Base-by-base conservation (phyloP, 768 basidiomycete genomes). In the Cubamyces sp. region DNA sequence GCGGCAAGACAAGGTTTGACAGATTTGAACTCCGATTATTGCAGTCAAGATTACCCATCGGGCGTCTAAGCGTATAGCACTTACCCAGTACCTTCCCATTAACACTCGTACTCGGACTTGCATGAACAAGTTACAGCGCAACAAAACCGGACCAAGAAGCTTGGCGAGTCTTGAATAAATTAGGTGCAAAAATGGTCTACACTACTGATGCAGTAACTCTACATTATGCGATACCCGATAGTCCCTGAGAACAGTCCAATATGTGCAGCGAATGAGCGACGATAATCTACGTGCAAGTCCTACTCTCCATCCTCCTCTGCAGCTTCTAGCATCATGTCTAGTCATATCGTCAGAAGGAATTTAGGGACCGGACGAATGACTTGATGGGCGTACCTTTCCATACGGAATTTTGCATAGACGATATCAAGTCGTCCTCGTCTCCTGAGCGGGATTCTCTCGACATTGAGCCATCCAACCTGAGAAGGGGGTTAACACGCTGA, bases 361-460 rank as follows among this genome's bases (percentile, higher is more conserved):
- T 57, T 37, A 26, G 15, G 23, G 48, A 49, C 19, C 18, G 23
- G 8, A 37, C 15, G 42, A 15, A 3, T 49, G 23, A 19, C 6
- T 3, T 9, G 18, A 34, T 54, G 8, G 4, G 74, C 87, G 68
- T 67, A 87, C 88, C 87, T 68, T 85, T 84, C 89, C 89, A 90
- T 54, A 84, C 78, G n/a, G 88, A 88, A 61, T 79, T 82, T 62
- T 87, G 81, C 75, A 88, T 82, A 12, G 87, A 82, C 19, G 81
- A 78, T 19, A 86, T 72, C 21, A 87, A 77, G 59, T 82, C 76
- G 7, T 76, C 73, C 74, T 77, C 66, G 72, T 67, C 65, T 6
- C 57, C 64, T 8, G 51, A 56, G 8, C 69, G 59, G 21, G 70
- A 68, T 3, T 71, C 69, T 12, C 66, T 61, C 12, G 64, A 54